These are phyloP conservation scores for Penicillium sp. DNA, from an alignment of 2,329 filamentous ascomycete species.

Conservation along the genomic window DNA sequence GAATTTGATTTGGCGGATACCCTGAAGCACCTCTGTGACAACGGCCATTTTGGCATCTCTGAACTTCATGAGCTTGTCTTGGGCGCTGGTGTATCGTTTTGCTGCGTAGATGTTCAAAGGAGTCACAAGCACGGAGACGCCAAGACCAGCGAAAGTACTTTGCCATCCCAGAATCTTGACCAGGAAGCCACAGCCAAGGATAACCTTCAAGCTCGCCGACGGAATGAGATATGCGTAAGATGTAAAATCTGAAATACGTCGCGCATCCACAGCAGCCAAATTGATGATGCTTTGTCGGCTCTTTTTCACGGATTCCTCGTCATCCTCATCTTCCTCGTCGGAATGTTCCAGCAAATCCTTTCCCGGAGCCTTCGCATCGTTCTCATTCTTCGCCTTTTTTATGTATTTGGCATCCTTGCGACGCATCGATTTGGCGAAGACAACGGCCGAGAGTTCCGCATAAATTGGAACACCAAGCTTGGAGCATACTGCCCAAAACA, in stretches of 20 bases:
- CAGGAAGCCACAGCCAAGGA: constrained; percentile 66
- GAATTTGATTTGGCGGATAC: constrained; percentile 83
- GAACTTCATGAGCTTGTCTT: constrained; percentile 71
- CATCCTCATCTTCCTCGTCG: constrained; percentile 47
- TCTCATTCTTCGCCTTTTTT: constrained; percentile 38
- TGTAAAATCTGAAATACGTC: constrained; percentile 67
- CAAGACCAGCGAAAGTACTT: constrained; percentile 63
- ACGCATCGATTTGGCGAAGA: constrained; percentile 75
- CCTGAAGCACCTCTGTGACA: constrained; percentile 72
- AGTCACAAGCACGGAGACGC: constrained; percentile 61
- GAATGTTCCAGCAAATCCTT: constrained; percentile 25
- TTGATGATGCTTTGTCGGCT: constrained; percentile 70
- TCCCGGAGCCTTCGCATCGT: constrained; percentile 19
- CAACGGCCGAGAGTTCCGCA: constrained; percentile 66
- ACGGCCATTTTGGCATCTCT: constrained; percentile 73
- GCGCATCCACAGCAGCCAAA: constrained; percentile 72
- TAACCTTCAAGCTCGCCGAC: constrained; percentile 60
- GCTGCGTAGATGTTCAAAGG: constrained; percentile 68
- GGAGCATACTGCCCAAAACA: constrained; percentile 66
- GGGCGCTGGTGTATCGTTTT: constrained; percentile 62
- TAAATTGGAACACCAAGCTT: constrained; percentile 65
- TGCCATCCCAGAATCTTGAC: constrained; percentile 70
- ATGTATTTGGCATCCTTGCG: constrained; percentile 63
- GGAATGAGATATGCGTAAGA: constrained; percentile 65
- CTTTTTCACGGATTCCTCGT: constrained; percentile 50